A percentile compares a stretch with the other conserved stretches of the same genome.
Evolutionary conservation across 441 rosid species (phyloP).

Genomic region (Arabidopsis hybrid): DNA sequence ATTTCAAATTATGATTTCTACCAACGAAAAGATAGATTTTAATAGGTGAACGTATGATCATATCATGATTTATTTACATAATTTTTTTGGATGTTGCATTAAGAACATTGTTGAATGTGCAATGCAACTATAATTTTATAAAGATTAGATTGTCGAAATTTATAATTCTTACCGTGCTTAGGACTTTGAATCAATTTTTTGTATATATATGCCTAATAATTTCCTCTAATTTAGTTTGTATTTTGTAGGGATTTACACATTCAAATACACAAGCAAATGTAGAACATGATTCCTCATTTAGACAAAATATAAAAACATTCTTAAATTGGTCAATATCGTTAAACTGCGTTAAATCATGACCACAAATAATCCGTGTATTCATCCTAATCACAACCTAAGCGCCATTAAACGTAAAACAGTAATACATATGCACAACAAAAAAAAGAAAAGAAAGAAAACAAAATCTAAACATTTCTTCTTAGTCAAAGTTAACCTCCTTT

Average conservation of each 20-base stretch:
- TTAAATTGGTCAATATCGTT: conserved; percentile 27
- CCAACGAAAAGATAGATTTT: not conserved
- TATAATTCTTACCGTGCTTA: not conserved
- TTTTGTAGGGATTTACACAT: not conserved
- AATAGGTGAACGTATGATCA: not conserved
- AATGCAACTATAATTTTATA: not conserved
- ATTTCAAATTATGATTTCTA: not conserved
- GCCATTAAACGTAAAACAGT: conserved; percentile 5
- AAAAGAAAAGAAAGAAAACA: not conserved
- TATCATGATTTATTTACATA: not conserved
- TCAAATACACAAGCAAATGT: not conserved
- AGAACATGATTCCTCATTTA: conserved; percentile 18
- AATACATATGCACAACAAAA: not conserved
- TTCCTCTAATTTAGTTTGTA: not conserved
- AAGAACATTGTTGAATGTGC: not conserved
- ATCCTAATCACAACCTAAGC: conserved; percentile 34
- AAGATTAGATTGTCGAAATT: no score
- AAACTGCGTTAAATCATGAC: conserved; percentile 4
- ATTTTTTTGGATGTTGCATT: not conserved
- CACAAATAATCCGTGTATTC: conserved; percentile 35
- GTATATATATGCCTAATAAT: not conserved
- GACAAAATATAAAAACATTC: not conserved
- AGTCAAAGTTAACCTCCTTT: not conserved
- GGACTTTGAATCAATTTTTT: not conserved
- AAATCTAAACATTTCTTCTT: not conserved